phyloP scores from a whole-genome alignment of 495 filamentous ascomycete species.

The Opeltia flavorubescens region DNA sequence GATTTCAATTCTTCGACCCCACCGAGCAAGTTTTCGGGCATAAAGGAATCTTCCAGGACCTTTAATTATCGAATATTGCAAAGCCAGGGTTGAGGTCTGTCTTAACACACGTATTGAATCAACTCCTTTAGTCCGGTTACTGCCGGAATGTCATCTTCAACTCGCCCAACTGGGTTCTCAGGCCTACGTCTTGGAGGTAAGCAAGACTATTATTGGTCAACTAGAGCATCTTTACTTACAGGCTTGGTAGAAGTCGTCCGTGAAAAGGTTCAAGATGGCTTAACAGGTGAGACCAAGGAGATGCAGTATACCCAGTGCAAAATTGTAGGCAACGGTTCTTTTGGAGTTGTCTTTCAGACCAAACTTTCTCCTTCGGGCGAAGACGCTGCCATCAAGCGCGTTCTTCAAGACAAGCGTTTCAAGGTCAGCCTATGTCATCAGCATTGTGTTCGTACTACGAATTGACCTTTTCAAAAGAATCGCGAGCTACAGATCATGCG shows the following conservation, averaged over 20 bases:
- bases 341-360: conserved; percentile 97
- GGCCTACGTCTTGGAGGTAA: conserved; percentile 75
- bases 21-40: conserved; percentile 28
- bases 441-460: conserved; percentile 7
- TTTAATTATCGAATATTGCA: conserved; percentile 14
- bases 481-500: conserved; percentile 99
- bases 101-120: conserved; percentile 26
- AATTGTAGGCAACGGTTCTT: conserved; percentile 98
- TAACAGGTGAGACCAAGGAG: conserved; percentile 89
- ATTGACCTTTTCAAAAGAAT: conserved; percentile 50
- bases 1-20: conserved; percentile 4
- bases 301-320: conserved; percentile 99
- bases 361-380: conserved; percentile 94
- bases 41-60: conserved; percentile 34
- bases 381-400: conserved; percentile 96
- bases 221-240: conserved; percentile 15
- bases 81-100: conserved; percentile 17
- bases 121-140: conserved; percentile 6
- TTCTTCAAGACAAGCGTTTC: conserved; percentile 97
- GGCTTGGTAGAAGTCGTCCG: conserved; percentile 74
- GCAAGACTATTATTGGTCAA: conserved; percentile 16
- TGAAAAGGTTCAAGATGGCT: conserved; percentile 96
- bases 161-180: conserved; percentile 59
- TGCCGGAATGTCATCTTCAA: conserved; percentile 50
- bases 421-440: conserved; percentile 45